Base-by-base conservation (phyloP, 2,329 filamentous ascomycete genomes). In the Venturia effusa region DNA sequence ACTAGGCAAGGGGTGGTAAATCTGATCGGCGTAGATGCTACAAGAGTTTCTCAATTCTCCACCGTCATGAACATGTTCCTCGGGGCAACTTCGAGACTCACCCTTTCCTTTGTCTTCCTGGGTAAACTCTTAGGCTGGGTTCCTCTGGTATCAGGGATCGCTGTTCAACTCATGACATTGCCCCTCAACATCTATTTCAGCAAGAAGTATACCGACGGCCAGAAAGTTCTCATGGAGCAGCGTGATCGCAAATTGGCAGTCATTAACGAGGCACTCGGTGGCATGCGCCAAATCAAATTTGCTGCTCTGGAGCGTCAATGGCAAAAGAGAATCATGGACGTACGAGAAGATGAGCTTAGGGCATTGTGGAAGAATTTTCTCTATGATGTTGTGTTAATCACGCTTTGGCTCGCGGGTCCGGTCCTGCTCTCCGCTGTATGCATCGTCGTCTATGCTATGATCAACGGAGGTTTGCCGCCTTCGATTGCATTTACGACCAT, bases 241-340 rank as follows among this genome's bases (percentile, higher is more conserved):
- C 81, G 89, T 55, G 90, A 93, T 72, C 80, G 84, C 63, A 93
- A 92, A 74, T 81, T 92, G 75, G 86, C 83, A 0, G 82, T 92
- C 17, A 82, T 94, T 37, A 89, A 88, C 0, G 89, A 94, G 73
- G 88, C 87, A 0, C 76, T 94, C 1, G 83, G 89, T 68, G 89
- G 89, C 8, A 92, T 93, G 67, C 84, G 89, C 1, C 90, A 94
- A 73, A 90, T 94, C 76, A 94, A 94, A 70, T 92, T 93, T 68
- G 88, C 88, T 0, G 89, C 89, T 0, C 75, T 91, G 1, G 90
- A 93, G 72, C 76, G 78, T 24, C 84, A 89, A 68, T 93, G 90
- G 89, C 84, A 91, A 71, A 78, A 80, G 19, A 88, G 86, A 66
- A 89, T 94, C 71, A 74, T 80, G 66, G 73, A 81, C 66, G 83